Percentiles rank a stretch among this genome's conserved stretches.
These are phyloP conservation scores for Monosporascus sp. DNA, from an alignment of 2,329 filamentous ascomycete genomes.

Conservation along the genomic window DNA sequence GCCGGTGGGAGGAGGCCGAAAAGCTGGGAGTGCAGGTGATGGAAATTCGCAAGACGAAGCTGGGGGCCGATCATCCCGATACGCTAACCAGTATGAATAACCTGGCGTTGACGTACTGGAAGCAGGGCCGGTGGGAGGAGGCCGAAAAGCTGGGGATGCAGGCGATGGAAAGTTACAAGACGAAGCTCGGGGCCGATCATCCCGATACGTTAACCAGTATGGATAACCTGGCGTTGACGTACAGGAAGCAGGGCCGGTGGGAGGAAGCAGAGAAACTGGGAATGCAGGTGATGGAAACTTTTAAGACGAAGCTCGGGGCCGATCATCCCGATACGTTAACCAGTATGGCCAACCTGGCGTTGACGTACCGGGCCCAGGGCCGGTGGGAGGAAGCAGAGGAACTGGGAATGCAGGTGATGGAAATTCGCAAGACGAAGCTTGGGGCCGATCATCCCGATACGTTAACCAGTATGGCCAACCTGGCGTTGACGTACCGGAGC, in stretches of 20 bases:
- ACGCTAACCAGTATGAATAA: background rate
- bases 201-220: background rate
- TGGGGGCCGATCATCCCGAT: background rate
- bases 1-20: too few species aligned
- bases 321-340: background rate
- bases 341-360: background rate
- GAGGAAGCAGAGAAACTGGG: background rate
- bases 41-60: too few species aligned
- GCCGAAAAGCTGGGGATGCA: too few species aligned
- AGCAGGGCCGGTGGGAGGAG: constrained; percentile 1
- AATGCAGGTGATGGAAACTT: too few species aligned
- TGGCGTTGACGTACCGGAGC: background rate
- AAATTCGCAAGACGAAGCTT: too few species aligned
- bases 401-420: background rate
- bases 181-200: background rate
- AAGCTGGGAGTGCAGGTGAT: too few species aligned
- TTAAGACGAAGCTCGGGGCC: too few species aligned
- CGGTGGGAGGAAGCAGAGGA: background rate
- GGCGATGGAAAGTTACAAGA: too few species aligned
- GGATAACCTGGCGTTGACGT: background rate
- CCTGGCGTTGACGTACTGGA: background rate
- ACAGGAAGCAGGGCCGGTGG: constrained; percentile 1
- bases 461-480: constrained; percentile 1
- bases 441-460: background rate
- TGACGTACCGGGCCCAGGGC: background rate